Conservation (phyloP, 2,329 filamentous ascomycete species). For the Clarireedia sp. region DNA sequence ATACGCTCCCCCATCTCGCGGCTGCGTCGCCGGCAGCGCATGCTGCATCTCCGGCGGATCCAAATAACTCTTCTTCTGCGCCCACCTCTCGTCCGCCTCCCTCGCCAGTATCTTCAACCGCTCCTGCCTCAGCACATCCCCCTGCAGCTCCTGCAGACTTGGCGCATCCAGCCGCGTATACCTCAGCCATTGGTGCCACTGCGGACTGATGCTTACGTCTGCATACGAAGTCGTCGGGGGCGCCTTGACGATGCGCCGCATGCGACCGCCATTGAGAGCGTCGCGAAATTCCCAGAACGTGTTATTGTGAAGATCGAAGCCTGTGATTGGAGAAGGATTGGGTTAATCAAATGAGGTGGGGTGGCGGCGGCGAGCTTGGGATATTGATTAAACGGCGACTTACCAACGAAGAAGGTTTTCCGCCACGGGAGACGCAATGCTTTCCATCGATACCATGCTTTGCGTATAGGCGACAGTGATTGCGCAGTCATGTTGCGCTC, state of each 20-base stretch:
- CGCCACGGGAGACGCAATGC: slow-evolving; percentile 54
- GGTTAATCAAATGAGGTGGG: too few species aligned
- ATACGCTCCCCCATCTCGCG: not conserved
- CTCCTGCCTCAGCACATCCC: slow-evolving; percentile 44
- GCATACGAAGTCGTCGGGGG: slow-evolving; percentile 46
- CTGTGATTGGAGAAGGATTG: slow-evolving; percentile 31
- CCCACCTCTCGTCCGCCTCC: slow-evolving; percentile 56
- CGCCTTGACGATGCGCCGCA: slow-evolving; percentile 56
- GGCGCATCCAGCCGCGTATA: slow-evolving; percentile 49
- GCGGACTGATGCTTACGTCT: slow-evolving; percentile 48
- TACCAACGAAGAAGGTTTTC: slow-evolving; percentile 54
- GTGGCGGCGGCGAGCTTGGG: not conserved
- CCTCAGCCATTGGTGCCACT: slow-evolving; percentile 64
- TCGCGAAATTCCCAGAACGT: slow-evolving; percentile 63
- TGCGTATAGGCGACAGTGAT: slow-evolving; percentile 18
- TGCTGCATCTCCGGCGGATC: slow-evolving; percentile 29
- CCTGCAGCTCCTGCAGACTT: slow-evolving; percentile 46
- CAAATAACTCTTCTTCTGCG: slow-evolving; percentile 45
- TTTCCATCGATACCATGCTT: slow-evolving; percentile 54
- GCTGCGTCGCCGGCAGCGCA: not conserved
- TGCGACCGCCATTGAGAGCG: slow-evolving; percentile 33
- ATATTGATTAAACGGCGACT: slow-evolving; percentile 19
- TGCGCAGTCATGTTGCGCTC: slow-evolving; percentile 17
- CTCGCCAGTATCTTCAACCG: slow-evolving; percentile 49
- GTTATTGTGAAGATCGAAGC: slow-evolving; percentile 57